Evolutionary conservation across 2,329 filamentous ascomycete genomes (phyloP).

Genomic region (Talaromyces verruculosus): DNA sequence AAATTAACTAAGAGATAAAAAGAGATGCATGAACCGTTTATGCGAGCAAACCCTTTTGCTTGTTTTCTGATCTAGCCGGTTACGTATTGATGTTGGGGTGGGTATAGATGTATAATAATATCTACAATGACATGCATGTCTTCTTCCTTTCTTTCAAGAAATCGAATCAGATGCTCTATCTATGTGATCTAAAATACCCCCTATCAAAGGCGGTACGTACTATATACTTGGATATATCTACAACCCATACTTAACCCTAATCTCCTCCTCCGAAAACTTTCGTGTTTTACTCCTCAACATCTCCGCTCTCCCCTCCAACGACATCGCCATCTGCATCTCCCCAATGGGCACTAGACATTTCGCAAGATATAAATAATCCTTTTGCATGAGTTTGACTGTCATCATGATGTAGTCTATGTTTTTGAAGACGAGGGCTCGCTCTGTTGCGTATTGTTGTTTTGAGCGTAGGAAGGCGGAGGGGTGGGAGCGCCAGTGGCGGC

Average conservation of each 20-base stretch:
- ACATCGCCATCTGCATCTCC: constrained; percentile 63
- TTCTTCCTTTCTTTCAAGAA: neutral
- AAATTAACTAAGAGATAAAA: neutral
- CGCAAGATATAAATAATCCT: constrained; percentile 70
- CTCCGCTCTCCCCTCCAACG: constrained; percentile 60
- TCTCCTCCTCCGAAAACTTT: constrained; percentile 65
- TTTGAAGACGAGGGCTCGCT: constrained; percentile 73
- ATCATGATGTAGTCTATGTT: constrained; percentile 81
- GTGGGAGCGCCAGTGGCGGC: constrained; percentile 78
- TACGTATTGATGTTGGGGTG: neutral
- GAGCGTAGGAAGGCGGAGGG: constrained; percentile 70
- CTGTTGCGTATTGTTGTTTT: constrained; percentile 64
- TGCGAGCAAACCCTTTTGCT: neutral
- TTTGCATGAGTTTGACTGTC: constrained; percentile 65
- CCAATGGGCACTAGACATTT: constrained; percentile 72
- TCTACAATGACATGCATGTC: neutral
- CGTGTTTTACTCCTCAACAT: constrained; percentile 67
- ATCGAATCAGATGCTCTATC: neutral
- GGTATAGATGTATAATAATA: constrained; percentile 19
- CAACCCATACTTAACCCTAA: constrained; percentile 35
- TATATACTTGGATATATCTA: neutral
- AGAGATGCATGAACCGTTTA: no score
- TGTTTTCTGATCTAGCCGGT: neutral
- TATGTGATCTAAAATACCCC: neutral
- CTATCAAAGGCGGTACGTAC: neutral